These are phyloP conservation scores for Evansstolkia leycettana DNA, from an alignment of 495 filamentous ascomycete genomes.

Conservation along the genomic window DNA sequence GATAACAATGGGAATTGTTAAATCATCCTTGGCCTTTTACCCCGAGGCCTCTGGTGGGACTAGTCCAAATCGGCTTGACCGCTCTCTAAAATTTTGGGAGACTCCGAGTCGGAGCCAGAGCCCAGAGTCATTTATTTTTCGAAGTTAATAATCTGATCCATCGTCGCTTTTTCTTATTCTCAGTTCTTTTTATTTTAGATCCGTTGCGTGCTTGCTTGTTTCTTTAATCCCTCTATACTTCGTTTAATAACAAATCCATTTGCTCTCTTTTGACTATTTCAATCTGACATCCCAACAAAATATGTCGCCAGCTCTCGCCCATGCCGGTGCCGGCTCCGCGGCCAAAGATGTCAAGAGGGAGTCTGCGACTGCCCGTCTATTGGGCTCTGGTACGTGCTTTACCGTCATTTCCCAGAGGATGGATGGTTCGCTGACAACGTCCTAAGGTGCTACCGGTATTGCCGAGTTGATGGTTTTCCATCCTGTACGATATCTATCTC, in stretches of 20 bases:
- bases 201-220: constrained; percentile 4
- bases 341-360: constrained; percentile 71
- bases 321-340: constrained; percentile 34
- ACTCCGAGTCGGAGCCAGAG: constrained; percentile 11
- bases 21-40: too few species aligned
- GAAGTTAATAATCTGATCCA: not conserved
- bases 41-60: constrained; percentile 13
- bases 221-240: not conserved
- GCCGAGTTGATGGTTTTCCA: constrained; percentile 95
- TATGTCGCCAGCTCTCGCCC: constrained; percentile 42
- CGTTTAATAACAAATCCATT: too few species aligned
- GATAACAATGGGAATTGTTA: too few species aligned
- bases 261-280: constrained; percentile 1
- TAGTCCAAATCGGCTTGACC: constrained; percentile 17
- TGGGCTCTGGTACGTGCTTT: constrained; percentile 68
- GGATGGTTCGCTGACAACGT: not conserved
- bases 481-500: constrained; percentile 47
- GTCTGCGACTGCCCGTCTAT: constrained; percentile 71
- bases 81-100: constrained; percentile 12
- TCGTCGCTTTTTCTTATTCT: constrained; percentile 1
- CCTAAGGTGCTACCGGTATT: constrained; percentile 86
- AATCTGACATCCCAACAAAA: constrained; percentile 5
- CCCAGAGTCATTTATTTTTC: not conserved
- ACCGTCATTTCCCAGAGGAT: not conserved
- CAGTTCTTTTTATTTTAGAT: constrained; percentile 1